Conservation (phyloP, 1,284 basidiomycete species). For the Papiliotrema terrestris region DNA sequence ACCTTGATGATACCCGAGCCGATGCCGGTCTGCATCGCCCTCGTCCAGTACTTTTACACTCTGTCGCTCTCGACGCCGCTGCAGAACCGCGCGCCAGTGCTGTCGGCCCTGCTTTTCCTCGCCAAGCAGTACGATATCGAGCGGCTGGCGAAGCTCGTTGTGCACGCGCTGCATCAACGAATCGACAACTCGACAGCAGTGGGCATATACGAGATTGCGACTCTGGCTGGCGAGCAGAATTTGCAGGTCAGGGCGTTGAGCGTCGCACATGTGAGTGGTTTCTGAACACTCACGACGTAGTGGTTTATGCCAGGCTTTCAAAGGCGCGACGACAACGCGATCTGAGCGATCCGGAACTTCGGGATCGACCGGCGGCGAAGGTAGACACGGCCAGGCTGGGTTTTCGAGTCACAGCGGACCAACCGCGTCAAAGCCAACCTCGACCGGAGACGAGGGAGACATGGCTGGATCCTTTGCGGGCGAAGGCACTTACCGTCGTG, state of each 20-base stretch:
- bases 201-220: slow-evolving; percentile 89
- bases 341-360: slow-evolving; percentile 19
- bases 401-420: neutral
- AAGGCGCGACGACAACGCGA: slow-evolving; percentile 13
- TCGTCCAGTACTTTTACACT: slow-evolving; percentile 91
- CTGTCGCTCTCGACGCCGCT: slow-evolving; percentile 78
- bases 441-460: neutral
- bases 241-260: slow-evolving; percentile 80
- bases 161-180: slow-evolving; percentile 86
- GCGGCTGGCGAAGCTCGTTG: slow-evolving; percentile 72
- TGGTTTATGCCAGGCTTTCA: slow-evolving; percentile 12
- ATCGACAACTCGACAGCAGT: slow-evolving; percentile 78
- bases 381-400: slow-evolving; percentile 3
- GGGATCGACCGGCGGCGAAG: slow-evolving; percentile 10
- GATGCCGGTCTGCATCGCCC: slow-evolving; percentile 79
- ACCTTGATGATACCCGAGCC: slow-evolving; percentile 79
- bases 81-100: slow-evolving; percentile 82
- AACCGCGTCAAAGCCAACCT: neutral
- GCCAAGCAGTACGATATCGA: slow-evolving; percentile 75
- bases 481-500: slow-evolving; percentile 1
- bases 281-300: neutral
- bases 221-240: slow-evolving; percentile 79
- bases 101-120: slow-evolving; percentile 80
- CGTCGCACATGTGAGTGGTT: slow-evolving; percentile 64
- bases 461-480: neutral